Evolutionary conservation across 306 rosid species (phyloP).

Genomic region (Vigna radiata): DNA sequence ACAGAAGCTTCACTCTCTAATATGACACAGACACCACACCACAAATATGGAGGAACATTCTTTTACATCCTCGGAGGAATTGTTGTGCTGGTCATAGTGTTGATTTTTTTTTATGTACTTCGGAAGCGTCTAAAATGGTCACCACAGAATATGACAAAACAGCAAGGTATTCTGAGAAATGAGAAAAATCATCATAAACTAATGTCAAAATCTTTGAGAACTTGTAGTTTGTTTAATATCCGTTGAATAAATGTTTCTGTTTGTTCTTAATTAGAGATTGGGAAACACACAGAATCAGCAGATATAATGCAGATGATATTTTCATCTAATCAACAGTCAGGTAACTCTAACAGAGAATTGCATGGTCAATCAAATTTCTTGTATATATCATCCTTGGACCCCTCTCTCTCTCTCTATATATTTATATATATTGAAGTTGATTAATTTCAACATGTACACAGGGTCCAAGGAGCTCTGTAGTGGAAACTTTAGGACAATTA

Average conservation of each 20-base stretch:
- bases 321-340: constrained; percentile 53
- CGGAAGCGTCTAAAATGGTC: constrained; percentile 52
- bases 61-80: constrained; percentile 70
- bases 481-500: constrained; percentile 57
- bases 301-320: constrained; percentile 50
- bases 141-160: constrained; percentile 20
- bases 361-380: background rate
- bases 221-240: background rate
- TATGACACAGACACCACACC: background rate
- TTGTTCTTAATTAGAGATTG: constrained; percentile 4
- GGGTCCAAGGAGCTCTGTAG: constrained; percentile 59
- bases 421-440: background rate
- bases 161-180: constrained; percentile 36
- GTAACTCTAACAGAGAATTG: constrained; percentile 41
- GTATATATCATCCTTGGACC: background rate
- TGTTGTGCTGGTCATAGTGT: constrained; percentile 51
- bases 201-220: background rate
- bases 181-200: background rate
- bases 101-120: constrained; percentile 52
- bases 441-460: constrained; percentile 31
- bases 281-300: constrained; percentile 43
- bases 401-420: too few relatives aligned
- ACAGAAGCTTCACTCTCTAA: constrained; percentile 34
- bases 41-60: constrained; percentile 21
- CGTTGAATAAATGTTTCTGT: background rate